These are phyloP conservation scores for grape (Vitis vinifera) DNA, from an alignment of 164 flowering plant genomes.

Conservation along the genomic window ASM3070453v1 NC_081820.1:7055001-7055500, in stretches of 20 bases:
- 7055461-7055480: too few relatives aligned
- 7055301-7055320: constrained; percentile 62
- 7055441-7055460: too few relatives aligned
- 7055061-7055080: background rate
- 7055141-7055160: background rate
- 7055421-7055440: background rate
- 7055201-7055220: constrained; percentile 43
- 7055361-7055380: constrained; percentile 61
- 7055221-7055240: constrained; percentile 31
- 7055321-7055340: constrained; percentile 36
- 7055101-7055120: background rate
- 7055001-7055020: too few relatives aligned
- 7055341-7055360: constrained; percentile 66
- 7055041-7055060: background rate
- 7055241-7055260: constrained; percentile 53
- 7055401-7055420: background rate
- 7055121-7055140: background rate
- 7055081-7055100: too few relatives aligned
- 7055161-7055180: background rate
- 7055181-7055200: constrained; percentile 2
- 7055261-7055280: constrained; percentile 54
- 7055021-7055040: background rate
- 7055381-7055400: constrained; percentile 24
- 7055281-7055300: constrained; percentile 35
- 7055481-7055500: too few relatives aligned